Evolutionary conservation across 495 filamentous ascomycete genomes (phyloP).

Genomic region (Talaromyces trachyspermus): DNA sequence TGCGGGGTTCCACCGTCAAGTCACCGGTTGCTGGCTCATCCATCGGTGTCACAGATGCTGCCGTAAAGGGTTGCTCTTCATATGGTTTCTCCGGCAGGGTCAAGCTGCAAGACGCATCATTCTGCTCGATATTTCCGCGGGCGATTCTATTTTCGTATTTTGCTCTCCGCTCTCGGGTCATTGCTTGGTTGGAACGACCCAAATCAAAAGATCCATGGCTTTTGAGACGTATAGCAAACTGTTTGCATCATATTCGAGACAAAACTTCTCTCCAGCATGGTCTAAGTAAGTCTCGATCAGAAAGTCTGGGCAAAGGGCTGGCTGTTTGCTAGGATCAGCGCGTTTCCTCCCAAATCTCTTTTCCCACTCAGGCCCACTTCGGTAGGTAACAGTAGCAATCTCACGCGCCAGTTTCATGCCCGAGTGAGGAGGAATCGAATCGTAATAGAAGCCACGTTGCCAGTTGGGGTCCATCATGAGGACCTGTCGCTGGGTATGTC

Average conservation of each 20-base stretch:
- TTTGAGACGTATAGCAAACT: constrained; percentile 95
- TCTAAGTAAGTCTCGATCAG: constrained; percentile 98
- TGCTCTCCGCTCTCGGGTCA: constrained; percentile 39
- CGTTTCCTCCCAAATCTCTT: constrained; percentile 83
- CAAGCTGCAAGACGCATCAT: constrained; percentile 61
- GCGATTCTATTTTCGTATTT: constrained; percentile 43
- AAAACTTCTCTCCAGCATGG: constrained; percentile 98
- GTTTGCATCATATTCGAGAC: constrained; percentile 95
- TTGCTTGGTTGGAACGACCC: constrained; percentile 55
- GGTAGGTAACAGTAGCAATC: constrained; percentile 96
- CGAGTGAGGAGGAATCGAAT: constrained; percentile 77
- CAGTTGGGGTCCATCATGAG: constrained; percentile 98
- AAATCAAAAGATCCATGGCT: constrained; percentile 97
- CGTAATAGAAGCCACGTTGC: constrained; percentile 96
- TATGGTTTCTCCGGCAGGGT: constrained; percentile 81
- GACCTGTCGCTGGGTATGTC: constrained; percentile 96
- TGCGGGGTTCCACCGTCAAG: constrained; percentile 45
- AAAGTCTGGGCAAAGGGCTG: constrained; percentile 93
- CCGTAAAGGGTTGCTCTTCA: constrained; percentile 58
- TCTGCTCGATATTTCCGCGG: constrained; percentile 17
- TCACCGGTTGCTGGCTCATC: constrained; percentile 14
- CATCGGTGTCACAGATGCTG: constrained; percentile 15
- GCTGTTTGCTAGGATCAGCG: constrained; percentile 77
- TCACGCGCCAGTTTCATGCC: constrained; percentile 98
- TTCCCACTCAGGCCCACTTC: constrained; percentile 97